phyloP scores from a whole-genome alignment of 768 basidiomycete genomes.

The Collybia mongolica region DNA sequence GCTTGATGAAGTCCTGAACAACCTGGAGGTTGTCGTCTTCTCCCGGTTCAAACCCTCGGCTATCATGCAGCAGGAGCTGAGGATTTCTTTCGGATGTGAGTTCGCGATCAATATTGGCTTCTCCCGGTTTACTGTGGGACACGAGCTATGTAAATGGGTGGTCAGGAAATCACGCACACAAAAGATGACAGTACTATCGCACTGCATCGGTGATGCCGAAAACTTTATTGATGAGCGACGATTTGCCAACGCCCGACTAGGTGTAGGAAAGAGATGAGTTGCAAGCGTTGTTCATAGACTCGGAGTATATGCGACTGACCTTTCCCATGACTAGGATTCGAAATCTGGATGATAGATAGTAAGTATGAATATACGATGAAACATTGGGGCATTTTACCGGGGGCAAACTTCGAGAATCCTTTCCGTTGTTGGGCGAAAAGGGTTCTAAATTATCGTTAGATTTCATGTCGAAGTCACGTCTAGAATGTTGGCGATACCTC shows the following conservation, averaged over 20 bases:
- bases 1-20: constrained; percentile 21
- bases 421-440: constrained; percentile 11
- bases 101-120: constrained; percentile 17
- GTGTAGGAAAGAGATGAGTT: not conserved
- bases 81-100: constrained; percentile 19
- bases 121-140: not conserved
- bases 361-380: too few relatives aligned
- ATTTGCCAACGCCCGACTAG: constrained; percentile 28
- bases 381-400: constrained; percentile 1
- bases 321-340: constrained; percentile 27
- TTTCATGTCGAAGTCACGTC: too few relatives aligned
- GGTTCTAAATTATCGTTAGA: too few relatives aligned
- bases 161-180: too few relatives aligned
- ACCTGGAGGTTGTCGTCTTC: constrained; percentile 13
- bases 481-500: too few relatives aligned
- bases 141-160: not conserved
- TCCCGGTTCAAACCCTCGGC: constrained; percentile 28
- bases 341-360: constrained; percentile 9
- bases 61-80: constrained; percentile 29
- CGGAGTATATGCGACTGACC: constrained; percentile 10
- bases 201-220: constrained; percentile 25
- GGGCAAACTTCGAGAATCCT: constrained; percentile 13
- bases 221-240: constrained; percentile 23
- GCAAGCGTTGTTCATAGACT: not conserved
- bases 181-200: not conserved